Evolutionary conservation across 306 rosid genomes (phyloP).

Genomic region (Abrus pulchellus): DNA sequence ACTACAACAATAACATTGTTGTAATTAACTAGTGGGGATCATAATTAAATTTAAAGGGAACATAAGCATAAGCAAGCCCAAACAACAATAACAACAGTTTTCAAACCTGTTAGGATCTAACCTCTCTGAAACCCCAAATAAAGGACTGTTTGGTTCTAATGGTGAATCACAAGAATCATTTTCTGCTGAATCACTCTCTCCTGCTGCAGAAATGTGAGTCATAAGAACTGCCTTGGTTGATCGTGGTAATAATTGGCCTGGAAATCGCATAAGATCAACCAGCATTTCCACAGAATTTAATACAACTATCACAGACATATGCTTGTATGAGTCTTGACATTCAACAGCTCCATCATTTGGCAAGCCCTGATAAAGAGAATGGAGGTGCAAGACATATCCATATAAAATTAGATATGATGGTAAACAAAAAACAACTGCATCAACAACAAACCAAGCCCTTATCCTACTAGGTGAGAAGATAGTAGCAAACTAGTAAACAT

Average conservation of each 20-base stretch:
- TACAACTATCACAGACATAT: constrained; percentile 85
- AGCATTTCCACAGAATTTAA: constrained; percentile 87
- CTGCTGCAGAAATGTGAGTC: constrained; percentile 95
- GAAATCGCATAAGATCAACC: constrained; percentile 97
- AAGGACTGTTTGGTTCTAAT: constrained; percentile 97
- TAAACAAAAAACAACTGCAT: constrained; percentile 39
- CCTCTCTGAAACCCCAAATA: constrained; percentile 91
- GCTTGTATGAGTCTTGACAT: constrained; percentile 85
- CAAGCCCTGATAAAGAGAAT: constrained; percentile 75
- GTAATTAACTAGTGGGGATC: constrained; percentile 18
- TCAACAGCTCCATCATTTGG: constrained; percentile 84
- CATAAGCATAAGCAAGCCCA: constrained; percentile 34
- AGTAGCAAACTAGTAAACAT: constrained; percentile 35
- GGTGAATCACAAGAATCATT: constrained; percentile 99
- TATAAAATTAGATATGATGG: constrained; percentile 37
- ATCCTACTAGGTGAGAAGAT: constrained; percentile 31
- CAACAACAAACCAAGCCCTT: constrained; percentile 39
- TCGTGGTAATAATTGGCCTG: constrained; percentile 85
- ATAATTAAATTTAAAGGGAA: constrained; percentile 27
- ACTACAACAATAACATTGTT: constrained; percentile 16
- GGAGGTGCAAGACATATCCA: constrained; percentile 38
- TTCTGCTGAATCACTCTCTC: constrained; percentile 99
- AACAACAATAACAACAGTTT: constrained; percentile 35
- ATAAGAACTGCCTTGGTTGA: constrained; percentile 88
- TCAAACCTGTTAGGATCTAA: constrained; percentile 69